A percentile compares a stretch with the other conserved stretches of the same genome.
Conservation (phyloP, 2,329 filamentous ascomycete species). For the Colletotrichum gigasporum region DNA sequence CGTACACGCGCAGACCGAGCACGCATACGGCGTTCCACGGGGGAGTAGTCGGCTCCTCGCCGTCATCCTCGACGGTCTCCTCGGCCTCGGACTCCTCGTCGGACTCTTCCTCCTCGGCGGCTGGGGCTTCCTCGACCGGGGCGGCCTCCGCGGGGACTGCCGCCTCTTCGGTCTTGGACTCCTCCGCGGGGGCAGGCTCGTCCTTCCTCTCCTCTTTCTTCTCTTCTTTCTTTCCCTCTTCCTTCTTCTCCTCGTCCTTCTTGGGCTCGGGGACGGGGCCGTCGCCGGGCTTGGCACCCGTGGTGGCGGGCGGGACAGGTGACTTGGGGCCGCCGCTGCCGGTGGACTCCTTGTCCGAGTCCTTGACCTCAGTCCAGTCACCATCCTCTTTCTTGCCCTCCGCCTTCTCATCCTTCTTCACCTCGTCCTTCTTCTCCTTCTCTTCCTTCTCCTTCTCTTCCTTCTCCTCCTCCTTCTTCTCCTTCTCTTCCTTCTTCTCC, state of each 20-base stretch:
- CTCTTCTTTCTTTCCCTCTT: neutral
- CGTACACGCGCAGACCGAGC: conserved; percentile 49
- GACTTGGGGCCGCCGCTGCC: conserved; percentile 8
- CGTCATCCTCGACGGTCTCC: conserved; percentile 16
- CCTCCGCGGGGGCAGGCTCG: neutral
- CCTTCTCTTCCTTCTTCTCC: conserved; percentile 20
- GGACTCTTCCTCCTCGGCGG: conserved; percentile 8
- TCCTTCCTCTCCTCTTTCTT: neutral
- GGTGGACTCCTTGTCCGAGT: conserved; percentile 11
- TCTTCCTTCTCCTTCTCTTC: conserved; percentile 25
- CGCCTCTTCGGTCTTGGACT: conserved; percentile 1
- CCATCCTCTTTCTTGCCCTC: conserved; percentile 34
- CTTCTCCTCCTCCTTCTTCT: conserved; percentile 30
- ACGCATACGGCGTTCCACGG: conserved; percentile 55
- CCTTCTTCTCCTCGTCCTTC: conserved; percentile 12
- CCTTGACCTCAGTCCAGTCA: conserved; percentile 16
- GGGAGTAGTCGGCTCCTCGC: conserved; percentile 30
- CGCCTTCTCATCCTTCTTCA: conserved; percentile 30
- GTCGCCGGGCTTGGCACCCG: conserved; percentile 4
- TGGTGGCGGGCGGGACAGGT: neutral
- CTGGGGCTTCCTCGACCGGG: neutral
- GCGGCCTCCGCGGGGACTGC: neutral
- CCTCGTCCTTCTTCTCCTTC: conserved; percentile 12
- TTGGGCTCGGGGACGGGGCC: conserved; percentile 7
- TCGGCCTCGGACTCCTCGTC: conserved; percentile 20